Conservation (phyloP, 352 stramenopile species). For the Phytopythium chamaehyphon region DNA sequence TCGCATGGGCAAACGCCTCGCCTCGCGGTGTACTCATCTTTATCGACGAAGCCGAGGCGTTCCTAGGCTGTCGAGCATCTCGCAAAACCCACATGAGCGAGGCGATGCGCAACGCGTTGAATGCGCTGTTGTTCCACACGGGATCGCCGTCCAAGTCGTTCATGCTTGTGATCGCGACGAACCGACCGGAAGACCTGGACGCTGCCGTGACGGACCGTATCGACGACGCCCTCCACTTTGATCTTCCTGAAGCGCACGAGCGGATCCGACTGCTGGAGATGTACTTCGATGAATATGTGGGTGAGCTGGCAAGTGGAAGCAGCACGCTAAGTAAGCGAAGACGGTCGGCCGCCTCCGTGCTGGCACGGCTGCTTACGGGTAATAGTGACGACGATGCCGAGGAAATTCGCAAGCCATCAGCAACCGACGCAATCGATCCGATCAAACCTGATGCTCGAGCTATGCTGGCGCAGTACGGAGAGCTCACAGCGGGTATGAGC, state of each 20-base stretch:
- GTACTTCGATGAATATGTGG: constrained; percentile 67
- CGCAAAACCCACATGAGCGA: constrained; percentile 84
- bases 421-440: constrained; percentile 1
- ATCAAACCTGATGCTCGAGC: constrained; percentile 6
- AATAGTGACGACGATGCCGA: background rate
- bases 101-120: constrained; percentile 77
- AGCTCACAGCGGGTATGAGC: constrained; percentile 70
- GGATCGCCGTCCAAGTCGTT: constrained; percentile 66
- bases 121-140: constrained; percentile 82
- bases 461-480: constrained; percentile 45
- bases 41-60: constrained; percentile 86
- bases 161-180: constrained; percentile 83
- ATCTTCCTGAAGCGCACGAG: constrained; percentile 58
- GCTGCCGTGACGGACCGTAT: constrained; percentile 76
- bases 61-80: constrained; percentile 66
- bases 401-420: background rate
- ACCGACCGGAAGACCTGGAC: constrained; percentile 77
- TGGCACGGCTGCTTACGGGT: background rate
- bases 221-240: constrained; percentile 80
- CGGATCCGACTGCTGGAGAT: constrained; percentile 61
- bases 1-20: constrained; percentile 77
- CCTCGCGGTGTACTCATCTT: constrained; percentile 80
- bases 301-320: constrained; percentile 9
- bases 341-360: background rate
- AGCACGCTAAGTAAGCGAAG: background rate